phyloP scores from a whole-genome alignment of 345 rosid genomes.

The Draba incana region DNA sequence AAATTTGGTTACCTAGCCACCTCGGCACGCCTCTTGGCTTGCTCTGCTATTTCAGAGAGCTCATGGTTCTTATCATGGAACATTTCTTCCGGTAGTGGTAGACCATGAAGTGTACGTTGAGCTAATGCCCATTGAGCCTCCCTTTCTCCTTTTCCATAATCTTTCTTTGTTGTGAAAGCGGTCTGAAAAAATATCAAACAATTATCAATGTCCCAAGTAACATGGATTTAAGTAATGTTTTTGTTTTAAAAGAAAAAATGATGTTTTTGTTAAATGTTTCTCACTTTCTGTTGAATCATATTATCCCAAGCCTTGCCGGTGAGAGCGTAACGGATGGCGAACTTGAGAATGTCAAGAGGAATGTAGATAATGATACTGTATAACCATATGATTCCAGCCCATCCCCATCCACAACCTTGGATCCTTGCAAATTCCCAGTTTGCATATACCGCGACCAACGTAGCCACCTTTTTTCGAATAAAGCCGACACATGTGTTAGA shows the following conservation, averaged over 20 bases:
- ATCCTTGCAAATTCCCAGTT: conserved; percentile 70
- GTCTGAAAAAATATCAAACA: conserved; percentile 43
- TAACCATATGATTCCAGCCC: conserved; percentile 79
- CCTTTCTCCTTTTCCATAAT: conserved; percentile 72
- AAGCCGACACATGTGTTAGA: conserved; percentile 1
- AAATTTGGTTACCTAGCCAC: conserved; percentile 60
- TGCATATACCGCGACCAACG: conserved; percentile 66
- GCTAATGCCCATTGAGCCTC: conserved; percentile 79
- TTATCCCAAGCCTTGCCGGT: conserved; percentile 72
- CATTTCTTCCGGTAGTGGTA: conserved; percentile 38
- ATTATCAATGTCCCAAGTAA: conserved; percentile 4
- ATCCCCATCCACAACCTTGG: conserved; percentile 77
- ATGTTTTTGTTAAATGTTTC: neutral
- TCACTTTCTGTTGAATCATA: conserved; percentile 56
- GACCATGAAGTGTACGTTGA: conserved; percentile 77
- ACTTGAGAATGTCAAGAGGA: conserved; percentile 80
- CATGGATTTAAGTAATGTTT: neutral
- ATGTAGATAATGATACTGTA: conserved; percentile 62
- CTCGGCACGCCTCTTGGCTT: conserved; percentile 78
- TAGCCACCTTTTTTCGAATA: conserved; percentile 56
- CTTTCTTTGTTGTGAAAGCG: conserved; percentile 77
- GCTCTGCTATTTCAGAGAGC: conserved; percentile 65
- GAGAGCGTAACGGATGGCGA: conserved; percentile 61
- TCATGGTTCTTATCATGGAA: conserved; percentile 51
- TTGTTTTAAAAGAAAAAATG: neutral